A percentile compares a stretch with the other conserved stretches of the same genome.
These are phyloP conservation scores for Rutstroemia sp. DNA, from an alignment of 2,329 filamentous ascomycete genomes.

Conservation along the genomic window DNA sequence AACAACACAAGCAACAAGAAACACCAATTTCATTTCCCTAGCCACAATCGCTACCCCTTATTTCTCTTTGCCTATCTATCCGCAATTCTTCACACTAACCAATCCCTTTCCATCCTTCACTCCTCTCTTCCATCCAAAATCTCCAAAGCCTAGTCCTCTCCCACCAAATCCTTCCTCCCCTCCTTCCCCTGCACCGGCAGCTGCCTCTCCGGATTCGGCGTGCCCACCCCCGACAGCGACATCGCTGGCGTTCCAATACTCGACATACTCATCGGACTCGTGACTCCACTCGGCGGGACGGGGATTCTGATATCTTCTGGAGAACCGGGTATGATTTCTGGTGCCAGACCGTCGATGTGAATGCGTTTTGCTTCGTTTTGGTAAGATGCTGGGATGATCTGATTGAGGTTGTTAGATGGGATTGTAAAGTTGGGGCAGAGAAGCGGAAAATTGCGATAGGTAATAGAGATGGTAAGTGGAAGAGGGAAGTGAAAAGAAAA, in stretches of 20 bases:
- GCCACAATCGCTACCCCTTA: no score
- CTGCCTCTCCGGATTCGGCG: background rate
- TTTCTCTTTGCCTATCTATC: no score
- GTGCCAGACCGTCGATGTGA: constrained; percentile 63
- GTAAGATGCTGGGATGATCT: constrained; percentile 92
- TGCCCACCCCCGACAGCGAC: background rate
- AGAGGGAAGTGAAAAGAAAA: background rate
- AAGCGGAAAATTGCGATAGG: no score
- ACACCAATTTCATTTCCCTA: no score
- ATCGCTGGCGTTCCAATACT: constrained; percentile 21
- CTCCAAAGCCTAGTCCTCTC: no score
- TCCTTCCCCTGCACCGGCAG: background rate
- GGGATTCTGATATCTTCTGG: constrained; percentile 78
- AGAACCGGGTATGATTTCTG: constrained; percentile 62
- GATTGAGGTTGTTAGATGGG: background rate
- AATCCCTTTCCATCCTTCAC: no score
- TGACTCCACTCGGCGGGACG: constrained; percentile 50
- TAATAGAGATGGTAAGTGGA: background rate
- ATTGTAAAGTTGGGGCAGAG: background rate
- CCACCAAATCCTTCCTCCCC: no score
- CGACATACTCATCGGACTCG: constrained; percentile 21
- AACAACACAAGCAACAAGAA: no score
- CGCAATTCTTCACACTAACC: no score
- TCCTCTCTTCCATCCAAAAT: no score
- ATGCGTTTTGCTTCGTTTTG: constrained; percentile 93